These are phyloP conservation scores for Schizonepeta tenuifolia DNA, from an alignment of 257 asterid species.

Conservation along the genomic window DNA sequence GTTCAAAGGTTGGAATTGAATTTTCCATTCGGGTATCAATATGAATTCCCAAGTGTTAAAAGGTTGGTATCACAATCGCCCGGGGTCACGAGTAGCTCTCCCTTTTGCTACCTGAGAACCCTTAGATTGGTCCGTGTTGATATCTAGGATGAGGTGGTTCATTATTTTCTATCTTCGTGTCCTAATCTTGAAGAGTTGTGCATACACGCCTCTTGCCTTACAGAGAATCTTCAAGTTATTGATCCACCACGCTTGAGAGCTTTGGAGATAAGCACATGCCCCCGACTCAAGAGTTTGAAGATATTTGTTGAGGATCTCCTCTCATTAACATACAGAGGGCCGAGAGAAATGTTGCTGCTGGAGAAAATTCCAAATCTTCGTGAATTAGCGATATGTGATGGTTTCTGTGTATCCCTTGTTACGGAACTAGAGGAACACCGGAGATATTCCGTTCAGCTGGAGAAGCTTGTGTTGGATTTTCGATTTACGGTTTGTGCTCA, in stretches of 20 bases:
- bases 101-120: not conserved
- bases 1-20: not conserved
- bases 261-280: conserved; percentile 2
- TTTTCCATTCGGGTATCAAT: not conserved
- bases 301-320: not conserved
- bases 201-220: not conserved
- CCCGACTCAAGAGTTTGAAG: not conserved
- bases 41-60: not conserved
- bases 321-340: not conserved
- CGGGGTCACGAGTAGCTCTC: not conserved
- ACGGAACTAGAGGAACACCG: not conserved
- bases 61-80: not conserved
- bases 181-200: not conserved
- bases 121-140: not conserved
- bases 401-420: not conserved
- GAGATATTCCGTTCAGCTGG: not conserved
- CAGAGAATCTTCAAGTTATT: not conserved
- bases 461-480: not conserved
- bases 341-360: not conserved
- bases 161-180: not conserved
- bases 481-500: not conserved
- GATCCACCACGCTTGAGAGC: conserved; percentile 11
- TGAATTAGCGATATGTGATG: not conserved
- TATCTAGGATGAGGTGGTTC: conserved; percentile 1
- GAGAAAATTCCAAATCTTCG: not conserved